Percentiles rank a stretch among this genome's conserved stretches.
phyloP scores from a whole-genome alignment of 2,329 filamentous ascomycete species.

The Epichloe festucae region DNA sequence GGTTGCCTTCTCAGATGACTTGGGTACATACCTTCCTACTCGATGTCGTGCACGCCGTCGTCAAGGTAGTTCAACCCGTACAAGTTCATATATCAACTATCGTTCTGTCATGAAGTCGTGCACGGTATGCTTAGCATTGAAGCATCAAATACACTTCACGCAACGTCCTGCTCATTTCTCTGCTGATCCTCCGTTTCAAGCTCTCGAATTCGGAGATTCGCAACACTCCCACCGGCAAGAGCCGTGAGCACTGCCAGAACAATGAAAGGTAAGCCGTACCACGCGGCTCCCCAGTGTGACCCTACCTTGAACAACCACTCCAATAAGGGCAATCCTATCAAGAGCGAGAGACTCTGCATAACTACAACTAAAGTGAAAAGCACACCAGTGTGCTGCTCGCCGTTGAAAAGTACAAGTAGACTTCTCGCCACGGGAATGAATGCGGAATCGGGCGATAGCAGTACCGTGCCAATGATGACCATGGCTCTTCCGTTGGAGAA shows the following conservation, averaged over 20 bases:
- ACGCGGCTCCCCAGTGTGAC: not conserved
- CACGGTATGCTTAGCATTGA: too few relatives aligned
- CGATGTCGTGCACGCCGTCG: too few relatives aligned
- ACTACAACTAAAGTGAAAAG: not conserved
- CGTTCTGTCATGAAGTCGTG: too few relatives aligned
- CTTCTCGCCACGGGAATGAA: conserved; percentile 1
- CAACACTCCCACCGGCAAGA: not conserved
- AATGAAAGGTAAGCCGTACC: conserved; percentile 1
- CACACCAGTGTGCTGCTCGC: not conserved
- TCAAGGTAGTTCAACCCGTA: too few relatives aligned
- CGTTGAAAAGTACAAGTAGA: conserved; percentile 1
- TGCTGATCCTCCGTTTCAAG: not conserved
- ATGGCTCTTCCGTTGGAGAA: conserved; percentile 1
- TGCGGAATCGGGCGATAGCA: not conserved
- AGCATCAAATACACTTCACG: not conserved
- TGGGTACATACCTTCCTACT: too few relatives aligned
- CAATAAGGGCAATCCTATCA: not conserved
- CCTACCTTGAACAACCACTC: conserved; percentile 1
- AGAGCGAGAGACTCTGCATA: not conserved
- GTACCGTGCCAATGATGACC: conserved; percentile 1
- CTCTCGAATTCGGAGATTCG: not conserved
- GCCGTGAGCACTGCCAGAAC: not conserved
- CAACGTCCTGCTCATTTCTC: not conserved
- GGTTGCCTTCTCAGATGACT: too few relatives aligned
- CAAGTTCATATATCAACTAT: too few relatives aligned